A percentile compares a stretch with the other conserved stretches of the same genome.
Conservation (phyloP, 2,329 filamentous ascomycete genomes). For the Ophiostoma sp. region DNA sequence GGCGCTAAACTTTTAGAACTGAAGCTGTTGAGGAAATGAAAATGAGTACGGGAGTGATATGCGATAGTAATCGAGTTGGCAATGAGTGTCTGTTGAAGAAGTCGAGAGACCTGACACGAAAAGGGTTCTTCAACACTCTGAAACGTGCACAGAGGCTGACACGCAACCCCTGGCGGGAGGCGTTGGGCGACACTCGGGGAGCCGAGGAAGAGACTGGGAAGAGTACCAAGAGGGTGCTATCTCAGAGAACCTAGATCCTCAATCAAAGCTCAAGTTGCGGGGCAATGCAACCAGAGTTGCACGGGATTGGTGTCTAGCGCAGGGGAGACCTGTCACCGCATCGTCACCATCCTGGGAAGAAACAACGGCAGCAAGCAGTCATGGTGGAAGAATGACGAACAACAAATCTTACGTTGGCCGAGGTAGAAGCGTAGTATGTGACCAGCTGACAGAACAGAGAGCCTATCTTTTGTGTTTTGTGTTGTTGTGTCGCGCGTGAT, state of each 20-base stretch:
- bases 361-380: not conserved
- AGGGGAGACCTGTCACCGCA: constrained; percentile 4
- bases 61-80: not conserved
- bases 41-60: not conserved
- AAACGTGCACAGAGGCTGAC: constrained; percentile 24
- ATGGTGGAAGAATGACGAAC: not conserved
- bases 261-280: not conserved
- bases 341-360: constrained; percentile 7
- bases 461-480: not conserved
- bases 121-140: constrained; percentile 15
- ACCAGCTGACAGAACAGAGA: not conserved
- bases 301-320: constrained; percentile 1
- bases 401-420: not conserved
- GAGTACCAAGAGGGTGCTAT: not conserved
- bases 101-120: not conserved
- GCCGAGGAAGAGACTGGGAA: not conserved
- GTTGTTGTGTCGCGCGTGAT: not conserved
- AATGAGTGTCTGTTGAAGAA: not conserved
- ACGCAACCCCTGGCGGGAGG: constrained; percentile 15
- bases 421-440: not conserved
- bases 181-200: not conserved
- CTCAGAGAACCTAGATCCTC: not conserved
- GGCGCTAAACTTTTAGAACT: not conserved
- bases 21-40: not conserved
- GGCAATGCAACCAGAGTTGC: constrained; percentile 5